Evolutionary conservation across 2,329 filamentous ascomycete species (phyloP), one percentile per base, ranked within the genome.

Genomic region (Leptographium radiaticola): DNA sequence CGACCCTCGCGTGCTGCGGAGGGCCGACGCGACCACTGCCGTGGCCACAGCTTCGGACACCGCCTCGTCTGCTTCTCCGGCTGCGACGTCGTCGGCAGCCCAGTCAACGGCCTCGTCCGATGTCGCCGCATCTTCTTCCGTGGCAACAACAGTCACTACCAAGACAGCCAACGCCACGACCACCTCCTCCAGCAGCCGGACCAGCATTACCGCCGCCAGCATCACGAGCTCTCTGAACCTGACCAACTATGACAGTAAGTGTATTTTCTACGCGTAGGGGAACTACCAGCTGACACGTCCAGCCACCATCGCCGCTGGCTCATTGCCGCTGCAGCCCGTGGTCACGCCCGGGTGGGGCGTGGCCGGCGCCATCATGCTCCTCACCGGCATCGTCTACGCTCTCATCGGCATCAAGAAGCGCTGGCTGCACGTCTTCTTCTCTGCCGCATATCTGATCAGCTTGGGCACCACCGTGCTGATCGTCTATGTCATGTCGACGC

Each of bases 311-410:
- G 67, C 71, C 4, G 65, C 63, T 6, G 76, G 75, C 47, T 65
- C 77, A 51, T 74, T 96, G 18, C 91, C 91, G 0, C 71, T 95
- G 38, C 63, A 78, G 30, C 89, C 91, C 0, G 69, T 67, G 53
- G 75, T 97, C 49, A 95, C 89, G 2, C 89, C 91, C 4, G 89
- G 84, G 43, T 83, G 88, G 68, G 87, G 82, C 4, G 79, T 96
- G 49, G 83, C 83, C 38, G 91, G 90, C 30, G 79, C 84, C 20
- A 72, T 96, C 50, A 73, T 97, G 56, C 74, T 97, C 45, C 64
- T 82, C 5, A 79, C 83, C 10, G 91, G 91, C n/a, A 63, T 76
- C 10, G 71, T 79, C 8, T 85, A 93, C 64, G 76, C 80, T 9
- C 68, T 95, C 20, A 77, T 95, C 59, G 90, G 90, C 1, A 88